Evolutionary conservation across 768 basidiomycete genomes (phyloP).

Genomic region (Auriscalpium orientale): DNA sequence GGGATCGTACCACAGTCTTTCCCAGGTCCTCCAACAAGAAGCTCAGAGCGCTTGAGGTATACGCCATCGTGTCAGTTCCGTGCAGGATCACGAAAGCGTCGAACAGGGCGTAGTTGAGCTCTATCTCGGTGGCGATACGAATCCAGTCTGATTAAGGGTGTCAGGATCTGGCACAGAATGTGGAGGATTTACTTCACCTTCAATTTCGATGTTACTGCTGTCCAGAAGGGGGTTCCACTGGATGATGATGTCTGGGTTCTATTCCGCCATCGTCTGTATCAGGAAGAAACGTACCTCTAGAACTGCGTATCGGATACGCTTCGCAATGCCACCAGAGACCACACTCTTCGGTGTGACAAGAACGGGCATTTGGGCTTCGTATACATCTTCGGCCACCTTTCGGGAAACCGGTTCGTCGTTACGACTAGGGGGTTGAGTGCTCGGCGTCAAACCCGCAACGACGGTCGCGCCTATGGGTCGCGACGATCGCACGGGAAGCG

Average conservation of each 20-base stretch:
- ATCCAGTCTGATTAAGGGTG: conserved; percentile 63
- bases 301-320: conserved; percentile 79
- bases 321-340: conserved; percentile 51
- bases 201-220: conserved; percentile 82
- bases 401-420: conserved; percentile 26
- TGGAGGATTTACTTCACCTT: conserved; percentile 36
- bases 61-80: conserved; percentile 90
- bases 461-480: conserved; percentile 49
- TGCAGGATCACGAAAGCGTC: conserved; percentile 90
- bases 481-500: conserved; percentile 55
- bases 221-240: conserved; percentile 87
- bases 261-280: neutral
- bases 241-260: conserved; percentile 9
- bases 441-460: conserved; percentile 25
- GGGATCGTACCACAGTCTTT: conserved; percentile 66
- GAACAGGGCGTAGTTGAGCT: conserved; percentile 78
- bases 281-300: conserved; percentile 50
- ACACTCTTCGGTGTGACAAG: conserved; percentile 71
- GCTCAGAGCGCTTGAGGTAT: conserved; percentile 81
- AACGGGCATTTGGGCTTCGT: conserved; percentile 67
- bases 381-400: conserved; percentile 53
- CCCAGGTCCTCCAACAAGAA: conserved; percentile 91
- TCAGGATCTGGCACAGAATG: neutral
- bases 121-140: conserved; percentile 84
- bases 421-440: conserved; percentile 11